Conservation (phyloP, 345 rosid species). For the Eucalyptus pauciflora region DNA sequence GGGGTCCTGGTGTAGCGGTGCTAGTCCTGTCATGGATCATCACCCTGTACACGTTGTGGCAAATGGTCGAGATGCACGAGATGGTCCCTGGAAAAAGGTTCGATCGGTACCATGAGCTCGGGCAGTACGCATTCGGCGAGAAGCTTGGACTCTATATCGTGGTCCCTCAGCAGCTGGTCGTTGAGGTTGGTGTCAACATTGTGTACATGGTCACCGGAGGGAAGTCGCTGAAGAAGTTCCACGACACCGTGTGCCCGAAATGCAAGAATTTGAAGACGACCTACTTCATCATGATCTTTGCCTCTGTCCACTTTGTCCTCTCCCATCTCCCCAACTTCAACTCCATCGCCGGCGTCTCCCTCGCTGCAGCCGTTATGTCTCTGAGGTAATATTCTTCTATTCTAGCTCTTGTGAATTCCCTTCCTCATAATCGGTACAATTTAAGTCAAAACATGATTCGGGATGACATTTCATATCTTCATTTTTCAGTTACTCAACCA, state of each 20-base stretch:
- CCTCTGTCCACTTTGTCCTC: slow-evolving; percentile 72
- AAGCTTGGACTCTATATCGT: slow-evolving; percentile 73
- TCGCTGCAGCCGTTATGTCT: slow-evolving; percentile 80
- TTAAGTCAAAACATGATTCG: background rate
- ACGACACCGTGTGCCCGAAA: slow-evolving; percentile 19
- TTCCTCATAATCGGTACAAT: background rate
- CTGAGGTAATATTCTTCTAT: slow-evolving; percentile 24
- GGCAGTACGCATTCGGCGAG: slow-evolving; percentile 73
- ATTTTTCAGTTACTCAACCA: slow-evolving; percentile 59
- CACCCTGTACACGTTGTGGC: slow-evolving; percentile 64
- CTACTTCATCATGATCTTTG: slow-evolving; percentile 65
- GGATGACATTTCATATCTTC: background rate
- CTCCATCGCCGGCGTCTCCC: slow-evolving; percentile 66
- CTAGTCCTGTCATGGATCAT: slow-evolving; percentile 36
- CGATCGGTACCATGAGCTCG: slow-evolving; percentile 74
- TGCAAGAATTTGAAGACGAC: slow-evolving; percentile 37
- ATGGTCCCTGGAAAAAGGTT: slow-evolving; percentile 69
- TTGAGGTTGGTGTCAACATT: slow-evolving; percentile 56
- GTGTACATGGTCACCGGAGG: slow-evolving; percentile 91
- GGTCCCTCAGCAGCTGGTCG: slow-evolving; percentile 69
- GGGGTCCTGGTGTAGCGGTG: slow-evolving; percentile 50
- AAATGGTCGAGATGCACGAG: slow-evolving; percentile 90
- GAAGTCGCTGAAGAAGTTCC: slow-evolving; percentile 53
- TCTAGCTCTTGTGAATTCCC: background rate
- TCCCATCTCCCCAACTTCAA: slow-evolving; percentile 81